These are phyloP conservation scores for Leishmania braziliensis DNA, from an alignment of 208 protist genomes.

Conservation along the genomic window DNA sequence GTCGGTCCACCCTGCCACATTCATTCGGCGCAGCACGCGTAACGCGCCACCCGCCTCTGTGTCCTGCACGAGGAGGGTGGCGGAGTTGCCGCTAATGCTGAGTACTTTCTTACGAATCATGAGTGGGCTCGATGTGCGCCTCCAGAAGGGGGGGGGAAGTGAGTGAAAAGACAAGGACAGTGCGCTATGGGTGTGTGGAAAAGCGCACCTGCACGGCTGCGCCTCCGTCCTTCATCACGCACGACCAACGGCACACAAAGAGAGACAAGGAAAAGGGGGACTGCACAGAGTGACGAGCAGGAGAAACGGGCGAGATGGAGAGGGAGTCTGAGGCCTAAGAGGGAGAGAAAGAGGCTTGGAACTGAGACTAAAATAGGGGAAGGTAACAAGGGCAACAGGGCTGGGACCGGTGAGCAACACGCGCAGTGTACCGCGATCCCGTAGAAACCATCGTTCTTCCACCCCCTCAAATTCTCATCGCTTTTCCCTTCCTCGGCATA, in stretches of 20 bases:
- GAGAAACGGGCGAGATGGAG: background rate
- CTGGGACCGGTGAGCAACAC: background rate
- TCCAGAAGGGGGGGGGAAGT: background rate
- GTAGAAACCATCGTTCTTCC: background rate
- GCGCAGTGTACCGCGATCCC: background rate
- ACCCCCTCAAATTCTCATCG: background rate
- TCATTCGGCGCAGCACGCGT: conserved; percentile 73
- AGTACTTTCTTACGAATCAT: conserved; percentile 90
- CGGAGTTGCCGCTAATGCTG: conserved; percentile 60
- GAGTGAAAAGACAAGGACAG: background rate
- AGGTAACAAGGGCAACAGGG: background rate
- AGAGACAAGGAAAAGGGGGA: background rate
- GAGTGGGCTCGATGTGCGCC: background rate
- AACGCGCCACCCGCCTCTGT: conserved; percentile 53
- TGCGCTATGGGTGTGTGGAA: background rate
- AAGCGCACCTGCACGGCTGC: background rate
- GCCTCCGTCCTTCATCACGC: background rate
- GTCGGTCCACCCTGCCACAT: conserved; percentile 48
- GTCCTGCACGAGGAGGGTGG: conserved; percentile 83
- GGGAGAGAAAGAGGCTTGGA: background rate
- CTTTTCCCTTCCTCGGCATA: background rate
- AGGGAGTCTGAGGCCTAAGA: background rate
- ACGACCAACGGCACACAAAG: background rate
- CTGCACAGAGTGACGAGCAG: background rate
- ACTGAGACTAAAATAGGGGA: background rate